Evolutionary conservation across 1,139 yeast genomes (phyloP).

Genomic region (Pneumocystis sp.): DNA sequence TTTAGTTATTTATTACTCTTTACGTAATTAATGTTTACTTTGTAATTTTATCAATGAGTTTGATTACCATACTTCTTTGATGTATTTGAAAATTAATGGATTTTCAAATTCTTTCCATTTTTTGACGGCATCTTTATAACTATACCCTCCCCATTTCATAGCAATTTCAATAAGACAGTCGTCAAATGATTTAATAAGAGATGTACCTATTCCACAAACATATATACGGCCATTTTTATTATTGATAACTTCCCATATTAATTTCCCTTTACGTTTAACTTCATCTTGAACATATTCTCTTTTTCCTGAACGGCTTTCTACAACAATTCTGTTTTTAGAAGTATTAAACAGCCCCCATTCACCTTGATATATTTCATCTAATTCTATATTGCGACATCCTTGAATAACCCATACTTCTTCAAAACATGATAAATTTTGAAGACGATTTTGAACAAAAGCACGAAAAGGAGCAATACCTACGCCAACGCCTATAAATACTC

Average conservation of each 20-base stretch:
- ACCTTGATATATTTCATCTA: slow-evolving; percentile 60
- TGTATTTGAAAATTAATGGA: slow-evolving; percentile 7
- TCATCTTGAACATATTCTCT: slow-evolving; percentile 67
- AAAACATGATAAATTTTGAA: slow-evolving; percentile 16
- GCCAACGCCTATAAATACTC: slow-evolving; percentile 26
- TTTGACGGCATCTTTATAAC: slow-evolving; percentile 49
- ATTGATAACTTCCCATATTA: slow-evolving; percentile 40
- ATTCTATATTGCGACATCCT: slow-evolving; percentile 55
- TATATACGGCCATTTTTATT: slow-evolving; percentile 56
- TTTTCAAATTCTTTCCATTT: slow-evolving; percentile 16
- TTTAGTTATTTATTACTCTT: neutral
- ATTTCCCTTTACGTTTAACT: slow-evolving; percentile 34
- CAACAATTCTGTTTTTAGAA: slow-evolving; percentile 25
- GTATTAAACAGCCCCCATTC: slow-evolving; percentile 40
- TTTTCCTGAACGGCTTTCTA: slow-evolving; percentile 39
- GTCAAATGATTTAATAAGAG: slow-evolving; percentile 75
- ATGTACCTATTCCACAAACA: slow-evolving; percentile 78
- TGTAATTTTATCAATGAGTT: neutral
- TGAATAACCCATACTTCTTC: slow-evolving; percentile 51
- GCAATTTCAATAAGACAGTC: slow-evolving; percentile 43
- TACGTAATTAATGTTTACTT: neutral
- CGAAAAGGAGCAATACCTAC: slow-evolving; percentile 21
- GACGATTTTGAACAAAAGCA: slow-evolving; percentile 20
- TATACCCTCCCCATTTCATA: slow-evolving; percentile 30
- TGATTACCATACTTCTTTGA: slow-evolving; percentile 6